A percentile compares a stretch with the other conserved stretches of the same genome.
Evolutionary conservation across 1,284 basidiomycete species (phyloP).

Genomic region (Rhizopogon parksii): DNA sequence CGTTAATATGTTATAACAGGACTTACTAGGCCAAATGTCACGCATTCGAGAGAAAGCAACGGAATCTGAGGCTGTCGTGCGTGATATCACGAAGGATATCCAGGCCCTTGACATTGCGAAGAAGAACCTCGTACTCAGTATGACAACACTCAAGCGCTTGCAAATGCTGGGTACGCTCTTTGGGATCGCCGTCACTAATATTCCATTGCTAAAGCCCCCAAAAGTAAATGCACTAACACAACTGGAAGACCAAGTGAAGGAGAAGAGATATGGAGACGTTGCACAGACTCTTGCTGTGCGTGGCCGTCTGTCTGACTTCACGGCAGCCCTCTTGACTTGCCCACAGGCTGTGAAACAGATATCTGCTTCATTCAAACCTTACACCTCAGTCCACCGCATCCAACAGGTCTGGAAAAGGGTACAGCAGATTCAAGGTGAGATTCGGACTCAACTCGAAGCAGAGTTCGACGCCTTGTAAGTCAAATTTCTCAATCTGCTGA

Average conservation of each 20-base stretch:
- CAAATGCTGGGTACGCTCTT: constrained; percentile 81
- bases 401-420: constrained; percentile 72
- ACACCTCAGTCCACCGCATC: constrained; percentile 69
- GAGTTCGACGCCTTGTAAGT: constrained; percentile 90
- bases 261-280: constrained; percentile 78
- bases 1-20: constrained; percentile 40
- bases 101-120: constrained; percentile 93
- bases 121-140: constrained; percentile 83
- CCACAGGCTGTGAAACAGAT: constrained; percentile 82
- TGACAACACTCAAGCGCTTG: constrained; percentile 86
- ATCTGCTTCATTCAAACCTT: constrained; percentile 68
- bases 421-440: constrained; percentile 70
- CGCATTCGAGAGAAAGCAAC: constrained; percentile 92
- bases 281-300: constrained; percentile 73
- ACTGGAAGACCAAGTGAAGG: constrained; percentile 70
- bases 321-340: constrained; percentile 4
- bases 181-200: background rate
- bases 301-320: constrained; percentile 12
- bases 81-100: constrained; percentile 95
- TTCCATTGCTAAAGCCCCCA: background rate
- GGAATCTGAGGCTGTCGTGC: constrained; percentile 92
- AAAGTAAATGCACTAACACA: constrained; percentile 79
- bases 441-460: constrained; percentile 72
- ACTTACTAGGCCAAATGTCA: constrained; percentile 88
- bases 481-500: background rate